phyloP scores from a whole-genome alignment of 2,329 filamentous ascomycete genomes.

The Beauveria sp. region DNA sequence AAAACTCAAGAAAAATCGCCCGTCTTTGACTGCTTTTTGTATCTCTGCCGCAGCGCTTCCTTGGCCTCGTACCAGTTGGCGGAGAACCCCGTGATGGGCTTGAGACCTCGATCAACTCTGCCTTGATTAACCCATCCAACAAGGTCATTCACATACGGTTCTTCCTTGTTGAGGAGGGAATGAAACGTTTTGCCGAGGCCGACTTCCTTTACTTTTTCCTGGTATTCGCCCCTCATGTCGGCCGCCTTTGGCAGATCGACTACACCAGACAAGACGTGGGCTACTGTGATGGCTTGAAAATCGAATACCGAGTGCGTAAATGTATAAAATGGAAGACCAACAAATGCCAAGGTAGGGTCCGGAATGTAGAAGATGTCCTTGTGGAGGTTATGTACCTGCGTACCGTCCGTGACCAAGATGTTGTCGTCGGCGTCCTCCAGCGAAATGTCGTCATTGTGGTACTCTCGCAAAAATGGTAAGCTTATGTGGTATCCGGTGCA shows the following conservation, averaged over 20 bases:
- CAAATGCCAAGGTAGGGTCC: constrained; percentile 54
- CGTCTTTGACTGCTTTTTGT: background rate
- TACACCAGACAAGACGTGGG: constrained; percentile 45
- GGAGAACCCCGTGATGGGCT: background rate
- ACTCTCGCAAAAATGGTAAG: constrained; percentile 51
- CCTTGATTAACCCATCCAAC: background rate
- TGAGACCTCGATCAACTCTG: background rate
- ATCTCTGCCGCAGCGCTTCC: background rate
- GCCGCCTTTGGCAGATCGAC: background rate
- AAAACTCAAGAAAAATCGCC: background rate
- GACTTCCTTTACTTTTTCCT: background rate
- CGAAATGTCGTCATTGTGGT: constrained; percentile 30
- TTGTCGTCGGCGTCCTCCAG: constrained; percentile 41
- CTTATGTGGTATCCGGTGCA: constrained; percentile 36
- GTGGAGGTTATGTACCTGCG: constrained; percentile 58
- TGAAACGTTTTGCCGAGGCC: background rate
- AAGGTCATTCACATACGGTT: background rate
- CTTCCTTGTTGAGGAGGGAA: background rate
- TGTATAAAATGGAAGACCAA: constrained; percentile 58
- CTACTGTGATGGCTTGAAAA: constrained; percentile 57
- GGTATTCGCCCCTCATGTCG: background rate
- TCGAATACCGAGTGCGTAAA: constrained; percentile 65
- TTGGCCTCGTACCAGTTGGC: background rate
- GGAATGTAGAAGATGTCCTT: constrained; percentile 65
- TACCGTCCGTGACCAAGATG: constrained; percentile 56